Evolutionary conservation across 148 eudicot species (phyloP).

Genomic region (Camellia granthamiana): DNA sequence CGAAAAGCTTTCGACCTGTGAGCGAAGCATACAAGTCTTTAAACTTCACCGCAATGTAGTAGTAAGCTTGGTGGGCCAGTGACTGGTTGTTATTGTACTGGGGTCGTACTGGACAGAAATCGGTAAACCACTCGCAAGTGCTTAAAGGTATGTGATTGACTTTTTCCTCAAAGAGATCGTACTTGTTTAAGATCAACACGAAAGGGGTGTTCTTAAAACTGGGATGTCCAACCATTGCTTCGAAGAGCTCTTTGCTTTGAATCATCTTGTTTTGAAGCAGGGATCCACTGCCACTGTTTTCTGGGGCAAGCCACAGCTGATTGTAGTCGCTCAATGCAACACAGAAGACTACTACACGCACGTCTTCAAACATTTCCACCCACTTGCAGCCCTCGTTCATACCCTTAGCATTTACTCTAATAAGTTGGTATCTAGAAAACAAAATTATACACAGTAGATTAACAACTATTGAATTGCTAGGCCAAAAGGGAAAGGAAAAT

Average conservation of each 20-base stretch:
- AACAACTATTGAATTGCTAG: background rate
- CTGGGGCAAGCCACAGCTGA: slow-evolving; percentile 50
- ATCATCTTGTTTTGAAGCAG: slow-evolving; percentile 74
- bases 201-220: slow-evolving; percentile 85
- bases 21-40: slow-evolving; percentile 84
- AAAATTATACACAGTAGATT: background rate
- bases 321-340: slow-evolving; percentile 85
- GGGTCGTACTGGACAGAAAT: slow-evolving; percentile 72
- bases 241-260: slow-evolving; percentile 83
- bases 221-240: slow-evolving; percentile 70
- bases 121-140: slow-evolving; percentile 77
- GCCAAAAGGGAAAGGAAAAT: background rate
- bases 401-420: slow-evolving; percentile 84
- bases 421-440: slow-evolving; percentile 67
- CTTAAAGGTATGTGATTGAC: slow-evolving; percentile 58
- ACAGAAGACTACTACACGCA: slow-evolving; percentile 72
- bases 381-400: slow-evolving; percentile 92
- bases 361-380: slow-evolving; percentile 98
- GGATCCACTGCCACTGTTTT: slow-evolving; percentile 36
- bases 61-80: slow-evolving; percentile 85
- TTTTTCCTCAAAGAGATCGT: slow-evolving; percentile 89
- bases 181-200: slow-evolving; percentile 76
- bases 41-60: slow-evolving; percentile 87
- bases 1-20: slow-evolving; percentile 81
- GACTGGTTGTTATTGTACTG: slow-evolving; percentile 62